Conservation (phyloP, 2,329 filamentous ascomycete species). For the Pseudophaeomoniella oleicola region DNA sequence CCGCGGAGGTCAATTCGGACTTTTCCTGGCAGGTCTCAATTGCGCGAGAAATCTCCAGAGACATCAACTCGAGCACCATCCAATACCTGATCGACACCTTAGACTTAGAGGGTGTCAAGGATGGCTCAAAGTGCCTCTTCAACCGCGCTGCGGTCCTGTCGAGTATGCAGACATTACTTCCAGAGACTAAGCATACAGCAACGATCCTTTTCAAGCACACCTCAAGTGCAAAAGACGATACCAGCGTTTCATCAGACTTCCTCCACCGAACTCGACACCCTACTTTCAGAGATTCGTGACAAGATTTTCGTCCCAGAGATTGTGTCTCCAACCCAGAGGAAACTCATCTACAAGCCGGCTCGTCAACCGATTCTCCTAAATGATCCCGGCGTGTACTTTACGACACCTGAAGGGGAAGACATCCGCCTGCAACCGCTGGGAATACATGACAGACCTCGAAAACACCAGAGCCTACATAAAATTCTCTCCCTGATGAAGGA, state of each 20-base stretch:
- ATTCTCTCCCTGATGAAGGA: conserved; percentile 21
- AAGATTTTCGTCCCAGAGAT: conserved; percentile 28
- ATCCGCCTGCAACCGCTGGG: conserved; percentile 22
- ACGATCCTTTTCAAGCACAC: conserved; percentile 2
- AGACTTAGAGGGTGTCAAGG: conserved; percentile 11
- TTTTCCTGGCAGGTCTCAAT: too few relatives aligned
- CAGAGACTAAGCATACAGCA: neutral
- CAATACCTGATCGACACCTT: too few relatives aligned
- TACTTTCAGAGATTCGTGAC: conserved; percentile 25
- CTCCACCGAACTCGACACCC: conserved; percentile 24
- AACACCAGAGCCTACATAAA: conserved; percentile 14
- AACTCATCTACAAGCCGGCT: conserved; percentile 23
- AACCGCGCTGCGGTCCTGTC: conserved; percentile 7
- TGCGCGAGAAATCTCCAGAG: too few relatives aligned
- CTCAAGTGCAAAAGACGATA: conserved; percentile 13
- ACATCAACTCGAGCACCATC: too few relatives aligned
- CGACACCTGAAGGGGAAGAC: conserved; percentile 22
- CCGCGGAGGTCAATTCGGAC: conserved; percentile 9
- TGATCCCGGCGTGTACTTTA: conserved; percentile 24
- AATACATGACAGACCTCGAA: conserved; percentile 17
- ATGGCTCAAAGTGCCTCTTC: conserved; percentile 7
- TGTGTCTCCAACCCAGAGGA: conserved; percentile 21
- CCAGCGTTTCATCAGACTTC: conserved; percentile 24
- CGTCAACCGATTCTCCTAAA: conserved; percentile 20
- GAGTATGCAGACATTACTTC: conserved; percentile 4